Conservation (phyloP, 805 yeast species). For the Metschnikowia borealis region DNA sequence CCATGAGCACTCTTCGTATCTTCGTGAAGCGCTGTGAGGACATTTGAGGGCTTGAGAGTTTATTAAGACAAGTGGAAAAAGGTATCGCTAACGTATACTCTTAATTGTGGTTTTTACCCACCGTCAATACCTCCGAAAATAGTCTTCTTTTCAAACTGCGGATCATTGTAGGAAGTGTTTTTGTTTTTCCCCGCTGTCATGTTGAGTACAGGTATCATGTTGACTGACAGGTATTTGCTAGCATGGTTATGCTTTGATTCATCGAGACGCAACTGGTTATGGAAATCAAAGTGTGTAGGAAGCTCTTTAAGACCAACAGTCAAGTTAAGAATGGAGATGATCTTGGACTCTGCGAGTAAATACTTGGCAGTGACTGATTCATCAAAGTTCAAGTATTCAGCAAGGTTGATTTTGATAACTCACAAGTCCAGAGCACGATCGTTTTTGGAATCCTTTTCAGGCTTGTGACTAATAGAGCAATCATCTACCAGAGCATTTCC, state of each 20-base stretch:
- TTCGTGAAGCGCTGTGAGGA: no score
- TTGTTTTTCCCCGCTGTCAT: slow-evolving; percentile 19
- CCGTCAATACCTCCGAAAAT: slow-evolving; percentile 51
- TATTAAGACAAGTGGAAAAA: no score
- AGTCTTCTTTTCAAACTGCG: slow-evolving; percentile 38
- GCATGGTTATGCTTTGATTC: slow-evolving; percentile 19
- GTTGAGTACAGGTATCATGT: no score
- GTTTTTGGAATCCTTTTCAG: slow-evolving; percentile 22
- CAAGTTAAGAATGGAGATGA: slow-evolving; percentile 73
- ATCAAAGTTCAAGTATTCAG: slow-evolving; percentile 63
- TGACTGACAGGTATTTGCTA: slow-evolving; percentile 3
- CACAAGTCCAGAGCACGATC: slow-evolving; percentile 52
- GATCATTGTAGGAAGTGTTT: slow-evolving; percentile 27
- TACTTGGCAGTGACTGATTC: slow-evolving; percentile 56
- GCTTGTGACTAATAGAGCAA: slow-evolving; percentile 9
- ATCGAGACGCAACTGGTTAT: slow-evolving; percentile 36
- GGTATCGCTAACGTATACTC: no score
- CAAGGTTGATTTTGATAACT: slow-evolving; percentile 56
- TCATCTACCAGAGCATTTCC: slow-evolving; percentile 6
- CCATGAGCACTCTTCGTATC: no score
- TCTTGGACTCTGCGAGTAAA: slow-evolving; percentile 70
- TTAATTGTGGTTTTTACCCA: no score
- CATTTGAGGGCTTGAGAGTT: no score
- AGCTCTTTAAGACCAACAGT: slow-evolving; percentile 50
- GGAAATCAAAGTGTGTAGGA: slow-evolving; percentile 37